These are phyloP conservation scores for Hymenotorrendiella dingleyae DNA, from an alignment of 2,329 filamentous ascomycete species.

Conservation along the genomic window DNA sequence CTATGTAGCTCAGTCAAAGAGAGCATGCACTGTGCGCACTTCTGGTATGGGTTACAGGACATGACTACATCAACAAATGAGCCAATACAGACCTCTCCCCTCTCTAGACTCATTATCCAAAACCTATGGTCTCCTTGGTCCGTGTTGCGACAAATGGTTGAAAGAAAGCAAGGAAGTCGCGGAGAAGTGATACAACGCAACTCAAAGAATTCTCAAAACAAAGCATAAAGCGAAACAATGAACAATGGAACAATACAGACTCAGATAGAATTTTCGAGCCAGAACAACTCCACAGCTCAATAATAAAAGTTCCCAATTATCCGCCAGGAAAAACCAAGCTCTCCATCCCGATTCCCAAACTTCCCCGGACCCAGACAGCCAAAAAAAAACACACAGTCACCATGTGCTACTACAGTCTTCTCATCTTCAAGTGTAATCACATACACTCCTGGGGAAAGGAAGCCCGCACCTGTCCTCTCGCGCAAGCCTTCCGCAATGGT, in stretches of 20 bases:
- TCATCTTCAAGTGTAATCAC: conserved; percentile 12
- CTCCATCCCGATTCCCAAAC: neutral
- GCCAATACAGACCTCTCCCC: neutral
- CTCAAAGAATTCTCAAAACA: neutral
- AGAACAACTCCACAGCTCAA: neutral
- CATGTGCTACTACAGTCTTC: conserved; percentile 15
- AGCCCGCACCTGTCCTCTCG: conserved; percentile 6
- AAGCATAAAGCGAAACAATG: neutral
- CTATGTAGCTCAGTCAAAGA: too few relatives aligned
- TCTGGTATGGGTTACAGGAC: too few relatives aligned
- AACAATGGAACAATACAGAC: neutral
- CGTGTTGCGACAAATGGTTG: too few relatives aligned
- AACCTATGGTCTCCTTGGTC: too few relatives aligned
- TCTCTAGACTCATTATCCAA: too few relatives aligned
- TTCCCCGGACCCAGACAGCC: neutral
- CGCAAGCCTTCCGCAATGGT: conserved; percentile 6
- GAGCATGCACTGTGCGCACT: too few relatives aligned
- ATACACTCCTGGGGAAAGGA: conserved; percentile 6
- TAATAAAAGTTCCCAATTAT: neutral
- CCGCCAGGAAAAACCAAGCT: neutral
- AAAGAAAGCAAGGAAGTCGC: neutral
- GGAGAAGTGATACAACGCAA: neutral
- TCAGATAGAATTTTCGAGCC: neutral
- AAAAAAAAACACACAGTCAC: neutral
- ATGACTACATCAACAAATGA: too few relatives aligned